Percentiles rank a stretch among this genome's conserved stretches.
Conservation (phyloP, 2,329 filamentous ascomycete genomes). For the Xylaria sp. region DNA sequence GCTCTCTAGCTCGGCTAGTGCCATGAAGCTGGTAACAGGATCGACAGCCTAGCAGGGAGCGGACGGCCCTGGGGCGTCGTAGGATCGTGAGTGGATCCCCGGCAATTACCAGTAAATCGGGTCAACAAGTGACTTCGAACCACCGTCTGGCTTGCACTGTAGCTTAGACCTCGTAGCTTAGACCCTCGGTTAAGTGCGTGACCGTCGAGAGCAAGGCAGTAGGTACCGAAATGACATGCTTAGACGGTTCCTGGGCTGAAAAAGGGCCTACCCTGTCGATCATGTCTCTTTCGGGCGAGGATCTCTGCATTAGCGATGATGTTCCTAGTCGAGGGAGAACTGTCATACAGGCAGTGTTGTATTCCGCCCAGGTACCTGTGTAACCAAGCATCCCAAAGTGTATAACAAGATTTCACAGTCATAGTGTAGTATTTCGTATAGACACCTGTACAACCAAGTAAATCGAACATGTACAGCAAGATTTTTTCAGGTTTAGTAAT, state of each 20-base stretch:
- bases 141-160: not conserved
- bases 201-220: not conserved
- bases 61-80: not conserved
- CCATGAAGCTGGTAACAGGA: not conserved
- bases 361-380: not conserved
- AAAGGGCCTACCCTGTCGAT: not conserved
- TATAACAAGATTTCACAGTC: not conserved
- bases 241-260: not conserved
- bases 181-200: not conserved
- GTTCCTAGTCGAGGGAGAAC: not conserved
- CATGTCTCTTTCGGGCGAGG: not conserved
- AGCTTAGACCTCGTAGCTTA: not conserved
- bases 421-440: not conserved
- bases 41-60: not conserved
- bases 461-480: not conserved
- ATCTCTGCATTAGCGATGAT: not conserved
- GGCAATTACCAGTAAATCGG: not conserved
- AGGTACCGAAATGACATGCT: not conserved
- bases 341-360: not conserved
- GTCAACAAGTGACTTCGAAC: not conserved
- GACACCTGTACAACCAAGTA: not conserved
- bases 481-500: not conserved
- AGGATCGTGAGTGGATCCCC: not conserved
- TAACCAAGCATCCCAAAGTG: not conserved
- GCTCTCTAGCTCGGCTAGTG: not conserved